These are phyloP conservation scores for Penicillium chermesinum DNA, from an alignment of 495 filamentous ascomycete species.

Conservation along the genomic window DNA sequence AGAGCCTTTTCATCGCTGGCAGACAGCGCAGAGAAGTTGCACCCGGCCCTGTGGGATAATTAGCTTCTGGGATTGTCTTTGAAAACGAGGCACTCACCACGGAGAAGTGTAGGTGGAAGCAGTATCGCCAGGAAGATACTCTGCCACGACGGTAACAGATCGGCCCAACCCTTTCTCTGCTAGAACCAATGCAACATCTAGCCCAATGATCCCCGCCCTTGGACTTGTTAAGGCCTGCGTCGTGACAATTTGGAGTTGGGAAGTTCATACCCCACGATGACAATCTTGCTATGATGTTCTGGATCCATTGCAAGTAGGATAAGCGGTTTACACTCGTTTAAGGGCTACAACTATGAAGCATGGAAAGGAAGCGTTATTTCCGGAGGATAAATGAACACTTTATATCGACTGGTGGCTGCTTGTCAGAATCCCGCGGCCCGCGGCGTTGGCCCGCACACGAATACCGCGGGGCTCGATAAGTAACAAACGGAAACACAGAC, in stretches of 20 bases:
- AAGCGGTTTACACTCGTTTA: too few relatives aligned
- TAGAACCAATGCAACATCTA: conserved; percentile 30
- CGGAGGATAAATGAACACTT: too few relatives aligned
- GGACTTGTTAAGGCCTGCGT: neutral
- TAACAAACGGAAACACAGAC: too few relatives aligned
- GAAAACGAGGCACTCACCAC: conserved; percentile 21
- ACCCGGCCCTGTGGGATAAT: conserved; percentile 23
- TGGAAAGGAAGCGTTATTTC: too few relatives aligned
- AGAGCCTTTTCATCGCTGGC: conserved; percentile 27
- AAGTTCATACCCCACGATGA: neutral
- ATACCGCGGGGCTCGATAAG: neutral
- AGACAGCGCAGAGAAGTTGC: conserved; percentile 33
- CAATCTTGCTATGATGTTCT: neutral
- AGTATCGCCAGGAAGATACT: conserved; percentile 29
- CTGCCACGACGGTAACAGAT: conserved; percentile 24
- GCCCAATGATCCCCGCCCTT: conserved; percentile 31
- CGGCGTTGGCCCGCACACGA: neutral
- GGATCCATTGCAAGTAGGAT: neutral
- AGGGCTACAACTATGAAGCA: too few relatives aligned
- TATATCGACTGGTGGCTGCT: neutral
- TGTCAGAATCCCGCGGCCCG: neutral
- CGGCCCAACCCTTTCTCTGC: conserved; percentile 22
- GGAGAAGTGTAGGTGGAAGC: conserved; percentile 28
- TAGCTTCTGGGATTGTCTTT: too few relatives aligned
- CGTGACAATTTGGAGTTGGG: neutral